Base-by-base conservation (phyloP, 805 yeast genomes). In the Komagataella populi region DNA sequence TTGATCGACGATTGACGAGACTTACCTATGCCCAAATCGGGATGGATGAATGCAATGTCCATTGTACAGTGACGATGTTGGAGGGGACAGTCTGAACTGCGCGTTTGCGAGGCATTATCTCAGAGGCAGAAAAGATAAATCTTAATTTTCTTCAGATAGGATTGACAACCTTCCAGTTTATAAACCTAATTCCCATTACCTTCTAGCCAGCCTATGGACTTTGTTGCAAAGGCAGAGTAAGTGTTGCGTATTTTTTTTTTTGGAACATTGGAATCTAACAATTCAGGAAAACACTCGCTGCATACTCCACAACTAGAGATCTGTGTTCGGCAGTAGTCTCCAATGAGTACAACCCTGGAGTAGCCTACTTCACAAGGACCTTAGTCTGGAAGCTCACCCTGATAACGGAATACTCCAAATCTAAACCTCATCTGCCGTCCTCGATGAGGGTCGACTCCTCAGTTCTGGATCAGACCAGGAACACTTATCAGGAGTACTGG, bases 21-120 rank as follows among this genome's bases (percentile, higher is more conserved):
- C 65, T 20, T 54, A 57, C 89, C 99, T 52, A 91, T 91, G 0
- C 99, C 99, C 51, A 93, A 69, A 67, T 93, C 99, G 0, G 99
- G 99, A 62, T 93, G 99, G 4, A 93, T 68, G 59, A 93, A 87
- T 1, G 96, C 96, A 43, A 91, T 74, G 54, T 72, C 80, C 74
- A 77, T 68, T 14, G 30, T 39, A n/a, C n/a, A 1, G 23, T 18
- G 14, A n/a, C 14, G 47, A 45, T 44, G 6, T 44, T 10, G 46
- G 39, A 30, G 39, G 14, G 10, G 10, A 30, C 39, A 14, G 14
- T 30, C 14, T 30, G 14, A 30, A 6, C n/a, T 30, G 4, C 14
- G 39, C 39, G 39, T 14, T 30, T 30, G 39, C 39, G 39, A 12
- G 39, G 4, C 20, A 20, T 20, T 20, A 20, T 20, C 20, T 20